Evolutionary conservation across 2,329 filamentous ascomycete species (phyloP), one percentile per base, ranked within the genome.

Genomic region (Keithomyces neogunnii): DNA sequence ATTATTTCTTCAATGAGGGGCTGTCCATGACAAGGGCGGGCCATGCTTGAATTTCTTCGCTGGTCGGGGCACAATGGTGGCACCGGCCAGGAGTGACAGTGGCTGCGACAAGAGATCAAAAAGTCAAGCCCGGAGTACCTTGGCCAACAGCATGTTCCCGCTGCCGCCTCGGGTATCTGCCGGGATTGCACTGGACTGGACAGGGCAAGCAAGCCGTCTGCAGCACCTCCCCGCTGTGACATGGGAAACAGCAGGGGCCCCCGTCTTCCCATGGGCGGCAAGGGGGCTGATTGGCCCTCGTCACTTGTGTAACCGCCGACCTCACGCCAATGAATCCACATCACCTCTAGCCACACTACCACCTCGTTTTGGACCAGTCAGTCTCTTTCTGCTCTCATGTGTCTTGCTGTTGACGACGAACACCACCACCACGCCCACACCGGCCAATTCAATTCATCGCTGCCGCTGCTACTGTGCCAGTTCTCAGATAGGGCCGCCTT

Each of bases 241-340:
- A n/a, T 26, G 28, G 32, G 10, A 47, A 35, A 28, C 7, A 43
- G 47, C 42, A 36, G 29, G 51, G 44, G 45, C 32, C 43, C 44
- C 9, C n/a, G 30, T n/a, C 26, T 6, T 44, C 11, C 43, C 29
- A 13, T 30, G 13, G 2, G 26, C 57, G 62, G 58, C 51, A 59
- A 59, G 59, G 39, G 45, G 46, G 50, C 51, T 64, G 52, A 71
- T 72, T 70, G 69, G 69, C 52, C 54, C 31, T 43, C 48, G 48
- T 47, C 42, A 51, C 42, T 49, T 54, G 59, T 66, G 60, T 72
- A 73, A 63, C 70, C 70, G 70, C 70, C 69, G 63, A 65, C 60
- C 45, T 50, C 51, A 58, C 58, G 40, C 64, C 59, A 66, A 63
- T 19, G 19, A 19, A 19, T 19, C 19, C 19, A 19, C 19, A 19